Conservation (phyloP, 495 filamentous ascomycete genomes). For the Penicillium nucicola region DNA sequence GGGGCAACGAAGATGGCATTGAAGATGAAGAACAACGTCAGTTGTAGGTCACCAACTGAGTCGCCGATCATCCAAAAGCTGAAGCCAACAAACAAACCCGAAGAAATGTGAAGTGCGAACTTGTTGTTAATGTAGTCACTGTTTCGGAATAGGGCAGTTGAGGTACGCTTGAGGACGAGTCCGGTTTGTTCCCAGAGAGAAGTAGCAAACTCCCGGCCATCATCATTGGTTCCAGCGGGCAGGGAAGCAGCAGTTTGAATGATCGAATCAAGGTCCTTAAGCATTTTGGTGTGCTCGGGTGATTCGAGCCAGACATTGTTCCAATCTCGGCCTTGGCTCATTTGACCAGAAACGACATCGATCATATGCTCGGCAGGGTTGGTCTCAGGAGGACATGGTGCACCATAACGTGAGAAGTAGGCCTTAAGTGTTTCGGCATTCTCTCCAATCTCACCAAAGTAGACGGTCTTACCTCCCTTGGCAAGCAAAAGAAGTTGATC, state of each 20-base stretch:
- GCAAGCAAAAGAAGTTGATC: conserved; percentile 67
- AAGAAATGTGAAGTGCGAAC: conserved; percentile 36
- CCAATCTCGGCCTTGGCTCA: conserved; percentile 52
- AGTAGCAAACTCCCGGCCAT: conserved; percentile 53
- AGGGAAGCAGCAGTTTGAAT: conserved; percentile 37
- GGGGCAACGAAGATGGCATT: conserved; percentile 48
- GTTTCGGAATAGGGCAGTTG: conserved; percentile 56
- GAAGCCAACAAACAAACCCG: conserved; percentile 37
- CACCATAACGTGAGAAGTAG: conserved; percentile 79
- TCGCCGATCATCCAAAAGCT: conserved; percentile 35
- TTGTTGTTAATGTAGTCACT: conserved; percentile 65
- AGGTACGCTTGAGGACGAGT: conserved; percentile 55
- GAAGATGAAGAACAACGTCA: conserved; percentile 45
- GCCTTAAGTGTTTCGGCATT: conserved; percentile 47
- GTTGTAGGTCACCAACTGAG: conserved; percentile 24
- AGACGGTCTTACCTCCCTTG: conserved; percentile 65
- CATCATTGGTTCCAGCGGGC: conserved; percentile 27
- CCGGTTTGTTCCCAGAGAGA: conserved; percentile 53
- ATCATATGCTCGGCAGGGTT: conserved; percentile 94
- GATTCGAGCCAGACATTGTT: conserved; percentile 61
- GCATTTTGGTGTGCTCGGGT: conserved; percentile 38
- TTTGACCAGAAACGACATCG: conserved; percentile 60
- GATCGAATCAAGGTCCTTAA: conserved; percentile 54
- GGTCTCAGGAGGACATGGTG: conserved; percentile 65
- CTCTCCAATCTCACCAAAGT: conserved; percentile 62